Evolutionary conservation across 169 alveolate species (phyloP).

Genomic region (Plasmodium vinckei): DNA sequence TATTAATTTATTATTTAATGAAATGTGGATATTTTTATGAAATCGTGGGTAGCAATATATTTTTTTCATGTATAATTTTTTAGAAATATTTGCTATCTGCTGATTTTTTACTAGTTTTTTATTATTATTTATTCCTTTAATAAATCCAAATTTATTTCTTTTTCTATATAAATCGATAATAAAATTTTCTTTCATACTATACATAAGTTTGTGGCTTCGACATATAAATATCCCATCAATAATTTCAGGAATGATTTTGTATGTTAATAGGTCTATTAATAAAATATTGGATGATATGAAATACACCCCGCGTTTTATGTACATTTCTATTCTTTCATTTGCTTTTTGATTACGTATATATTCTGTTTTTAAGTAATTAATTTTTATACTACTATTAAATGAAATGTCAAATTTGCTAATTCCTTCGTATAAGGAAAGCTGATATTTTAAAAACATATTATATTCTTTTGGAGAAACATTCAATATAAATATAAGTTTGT

Average conservation of each 20-base stretch:
- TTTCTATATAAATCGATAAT: constrained; percentile 67
- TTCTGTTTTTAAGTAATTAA: constrained; percentile 65
- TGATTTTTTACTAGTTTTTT: constrained; percentile 49
- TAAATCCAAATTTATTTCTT: constrained; percentile 73
- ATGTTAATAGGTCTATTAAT: constrained; percentile 68
- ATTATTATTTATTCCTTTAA: constrained; percentile 69
- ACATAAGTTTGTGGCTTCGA: constrained; percentile 55
- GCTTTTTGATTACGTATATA: constrained; percentile 65
- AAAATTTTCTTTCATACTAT: constrained; percentile 52
- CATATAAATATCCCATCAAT: constrained; percentile 75
- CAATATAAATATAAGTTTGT: constrained; percentile 56
- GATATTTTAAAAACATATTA: constrained; percentile 56
- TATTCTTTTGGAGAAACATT: constrained; percentile 72
- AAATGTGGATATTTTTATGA: constrained; percentile 67
- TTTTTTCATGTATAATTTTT: constrained; percentile 46
- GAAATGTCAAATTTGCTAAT: constrained; percentile 30
- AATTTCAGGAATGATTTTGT: constrained; percentile 75
- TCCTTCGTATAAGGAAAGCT: constrained; percentile 24
- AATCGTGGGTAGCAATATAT: constrained; percentile 68
- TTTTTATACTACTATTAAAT: constrained; percentile 36
- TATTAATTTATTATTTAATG: constrained; percentile 61
- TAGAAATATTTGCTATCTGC: constrained; percentile 27
- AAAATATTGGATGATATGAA: constrained; percentile 68
- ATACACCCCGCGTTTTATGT: constrained; percentile 68
- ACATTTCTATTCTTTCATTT: constrained; percentile 68